phyloP scores from a whole-genome alignment of 345 rosid species.

The Geranium rotundifolium region DNA sequence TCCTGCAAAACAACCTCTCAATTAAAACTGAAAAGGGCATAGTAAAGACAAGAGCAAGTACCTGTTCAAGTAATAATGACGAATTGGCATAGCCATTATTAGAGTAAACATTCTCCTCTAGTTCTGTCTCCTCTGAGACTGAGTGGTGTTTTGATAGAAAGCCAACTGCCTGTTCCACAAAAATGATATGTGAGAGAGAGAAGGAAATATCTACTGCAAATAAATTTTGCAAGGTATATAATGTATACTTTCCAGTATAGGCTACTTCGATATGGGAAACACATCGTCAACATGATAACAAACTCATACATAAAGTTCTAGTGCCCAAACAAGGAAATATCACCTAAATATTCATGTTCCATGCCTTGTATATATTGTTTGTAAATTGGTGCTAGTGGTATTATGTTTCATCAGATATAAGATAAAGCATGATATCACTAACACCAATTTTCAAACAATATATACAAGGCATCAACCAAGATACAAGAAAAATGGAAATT shows the following conservation, averaged over 20 bases:
- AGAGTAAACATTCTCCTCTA: slow-evolving; percentile 57
- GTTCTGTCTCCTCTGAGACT: slow-evolving; percentile 56
- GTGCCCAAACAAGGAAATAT: background rate
- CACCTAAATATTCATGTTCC: background rate
- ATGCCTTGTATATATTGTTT: no score
- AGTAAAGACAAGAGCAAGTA: slow-evolving; percentile 16
- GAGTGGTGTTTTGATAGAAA: slow-evolving; percentile 65
- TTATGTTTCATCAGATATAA: background rate
- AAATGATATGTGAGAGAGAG: slow-evolving; percentile 3
- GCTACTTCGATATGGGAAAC: background rate
- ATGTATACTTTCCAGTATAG: background rate
- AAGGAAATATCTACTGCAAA: background rate
- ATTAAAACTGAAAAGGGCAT: background rate
- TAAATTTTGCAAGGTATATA: background rate
- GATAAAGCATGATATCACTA: no score
- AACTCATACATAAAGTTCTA: background rate
- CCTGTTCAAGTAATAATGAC: slow-evolving; percentile 53
- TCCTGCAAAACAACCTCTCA: slow-evolving; percentile 37
- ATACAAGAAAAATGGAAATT: background rate
- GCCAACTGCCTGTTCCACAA: slow-evolving; percentile 48
- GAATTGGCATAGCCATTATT: slow-evolving; percentile 36
- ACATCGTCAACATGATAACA: background rate
- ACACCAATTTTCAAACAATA: background rate
- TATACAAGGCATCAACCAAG: background rate
- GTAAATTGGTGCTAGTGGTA: no score